These are phyloP conservation scores for Blastomyces parvus DNA, from an alignment of 2,329 filamentous ascomycete species.

Conservation along the genomic window DNA sequence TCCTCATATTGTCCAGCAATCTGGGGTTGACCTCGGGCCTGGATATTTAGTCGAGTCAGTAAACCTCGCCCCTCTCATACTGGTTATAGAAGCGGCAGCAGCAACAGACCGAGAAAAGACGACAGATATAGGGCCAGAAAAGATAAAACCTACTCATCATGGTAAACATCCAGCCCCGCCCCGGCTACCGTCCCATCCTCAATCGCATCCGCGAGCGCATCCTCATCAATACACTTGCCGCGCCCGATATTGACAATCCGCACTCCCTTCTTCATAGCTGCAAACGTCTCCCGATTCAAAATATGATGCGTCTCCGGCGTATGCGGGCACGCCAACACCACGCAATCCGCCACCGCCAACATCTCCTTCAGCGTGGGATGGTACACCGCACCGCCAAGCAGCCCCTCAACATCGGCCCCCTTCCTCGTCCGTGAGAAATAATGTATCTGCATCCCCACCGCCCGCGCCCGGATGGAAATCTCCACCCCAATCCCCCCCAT, in stretches of 20 bases:
- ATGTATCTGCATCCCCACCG: constrained; percentile 17
- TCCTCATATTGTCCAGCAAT: constrained; percentile 15
- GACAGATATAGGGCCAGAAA: not conserved
- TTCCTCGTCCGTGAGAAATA: constrained; percentile 14
- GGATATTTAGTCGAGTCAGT: not conserved
- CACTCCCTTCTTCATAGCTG: constrained; percentile 61
- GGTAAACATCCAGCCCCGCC: constrained; percentile 66
- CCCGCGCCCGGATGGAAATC: constrained; percentile 11
- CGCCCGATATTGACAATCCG: constrained; percentile 67
- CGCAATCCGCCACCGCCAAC: constrained; percentile 14
- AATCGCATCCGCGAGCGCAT: constrained; percentile 59
- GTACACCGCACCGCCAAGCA: constrained; percentile 14
- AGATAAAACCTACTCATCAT: constrained; percentile 48
- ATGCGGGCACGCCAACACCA: constrained; percentile 16
- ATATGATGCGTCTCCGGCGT: constrained; percentile 55
- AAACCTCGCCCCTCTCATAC: not conserved
- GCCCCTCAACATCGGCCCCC: constrained; percentile 6
- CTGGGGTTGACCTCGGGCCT: constrained; percentile 15
- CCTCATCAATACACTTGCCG: constrained; percentile 65
- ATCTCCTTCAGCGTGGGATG: constrained; percentile 12
- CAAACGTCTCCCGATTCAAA: constrained; percentile 57
- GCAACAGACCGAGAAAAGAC: not conserved
- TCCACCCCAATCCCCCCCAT: constrained; percentile 15
- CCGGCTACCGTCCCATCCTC: constrained; percentile 54
- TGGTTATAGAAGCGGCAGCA: not conserved